Conservation (phyloP, 441 rosid genomes). For the Cnidoscolus chayamansa region DNA sequence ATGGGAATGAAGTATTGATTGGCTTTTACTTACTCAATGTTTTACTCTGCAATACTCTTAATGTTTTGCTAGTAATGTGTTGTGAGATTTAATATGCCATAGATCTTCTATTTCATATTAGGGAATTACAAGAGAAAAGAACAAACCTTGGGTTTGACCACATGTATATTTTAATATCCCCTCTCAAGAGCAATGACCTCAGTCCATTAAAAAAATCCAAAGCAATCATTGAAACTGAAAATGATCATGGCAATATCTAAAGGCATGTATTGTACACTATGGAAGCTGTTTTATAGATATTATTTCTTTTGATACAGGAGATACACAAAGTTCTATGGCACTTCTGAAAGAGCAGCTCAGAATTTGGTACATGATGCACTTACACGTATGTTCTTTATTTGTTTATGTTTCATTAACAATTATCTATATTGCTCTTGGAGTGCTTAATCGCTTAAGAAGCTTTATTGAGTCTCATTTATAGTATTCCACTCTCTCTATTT, state of each 20-base stretch:
- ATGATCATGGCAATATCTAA: no score
- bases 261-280: neutral
- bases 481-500: neutral
- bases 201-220: neutral
- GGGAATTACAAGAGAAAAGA: neutral
- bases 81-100: neutral
- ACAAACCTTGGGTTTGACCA: neutral
- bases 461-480: slow-evolving; percentile 1
- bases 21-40: neutral
- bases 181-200: neutral
- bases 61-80: neutral
- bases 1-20: neutral
- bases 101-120: neutral
- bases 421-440: neutral
- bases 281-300: slow-evolving; percentile 2
- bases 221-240: no score
- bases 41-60: neutral
- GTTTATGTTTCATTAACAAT: slow-evolving; percentile 16
- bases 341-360: slow-evolving; percentile 77
- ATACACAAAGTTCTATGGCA: slow-evolving; percentile 90
- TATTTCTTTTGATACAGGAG: slow-evolving; percentile 51
- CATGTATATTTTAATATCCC: neutral
- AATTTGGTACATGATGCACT: slow-evolving; percentile 89
- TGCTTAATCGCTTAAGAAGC: neutral
- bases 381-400: slow-evolving; percentile 51